Base-by-base conservation (phyloP, 1,139 yeast species). In the Blastobotrys malaysiensis region DNA sequence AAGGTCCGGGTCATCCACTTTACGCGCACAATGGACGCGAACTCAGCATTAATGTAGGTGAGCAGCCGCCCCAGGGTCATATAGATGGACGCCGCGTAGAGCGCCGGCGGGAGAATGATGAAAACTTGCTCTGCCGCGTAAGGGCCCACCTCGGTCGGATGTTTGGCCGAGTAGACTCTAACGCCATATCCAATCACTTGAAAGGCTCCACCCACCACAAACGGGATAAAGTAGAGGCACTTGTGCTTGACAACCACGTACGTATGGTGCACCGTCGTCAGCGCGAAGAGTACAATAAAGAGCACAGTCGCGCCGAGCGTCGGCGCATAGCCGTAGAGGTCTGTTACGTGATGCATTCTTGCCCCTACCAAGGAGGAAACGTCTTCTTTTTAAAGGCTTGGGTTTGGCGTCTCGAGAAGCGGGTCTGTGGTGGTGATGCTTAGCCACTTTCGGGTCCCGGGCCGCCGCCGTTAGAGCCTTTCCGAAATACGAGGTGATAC, bases 81-180 rank as follows among this genome's bases (percentile, higher is more conserved):
- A 61, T 77, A 77, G 48, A 76, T 69, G 1, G 78, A 65, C 1
- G 79, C 80, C 0, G 80, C 77, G 55, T 70, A 69, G 47, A 77
- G 63, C 1, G 77, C 69, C 2, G 81, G 80, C 0, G 80, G 77
- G 24, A 77, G 64, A 48, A 77, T 65, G 27, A 76, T 59, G 24
- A 74, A 62, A 9, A 73, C 61, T 0, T 73, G 56, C 58, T 76
- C 79, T 5, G 69, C 60, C 43, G 73, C 66, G 58, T 70, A 77
- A 0, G 75, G 69, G 0, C 60, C 60, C 16, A 72, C 57, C 0
- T 55, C 51, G 3, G 55, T 53, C 5, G 58, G 57, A 13, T 63
- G 50, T 3, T 52, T 46, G 27, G 63, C 55, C 4, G 73, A 68
- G 2, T 61, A 48, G 19, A 64, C 54, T 57, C 80, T 66, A 5